Evolutionary conservation across 1,284 basidiomycete genomes (phyloP).

Genomic region (Afroboletus lepidellus): DNA sequence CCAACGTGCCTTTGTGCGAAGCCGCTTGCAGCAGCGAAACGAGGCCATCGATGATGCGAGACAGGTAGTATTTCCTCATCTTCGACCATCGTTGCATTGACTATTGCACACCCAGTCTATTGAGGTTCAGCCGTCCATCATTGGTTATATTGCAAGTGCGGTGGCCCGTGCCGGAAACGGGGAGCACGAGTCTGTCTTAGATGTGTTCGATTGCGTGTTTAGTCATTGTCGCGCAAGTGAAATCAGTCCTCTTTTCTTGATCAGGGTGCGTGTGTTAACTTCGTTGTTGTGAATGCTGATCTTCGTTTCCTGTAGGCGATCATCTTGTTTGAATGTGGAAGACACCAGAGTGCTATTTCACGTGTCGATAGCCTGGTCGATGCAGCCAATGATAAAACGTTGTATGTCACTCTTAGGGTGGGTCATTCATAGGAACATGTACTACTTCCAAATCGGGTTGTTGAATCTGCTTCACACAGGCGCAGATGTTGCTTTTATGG

Average conservation of each 20-base stretch:
- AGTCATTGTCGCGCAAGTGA: not conserved
- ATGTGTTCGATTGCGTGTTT: not conserved
- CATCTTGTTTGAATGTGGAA: not conserved
- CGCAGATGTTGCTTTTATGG: not conserved
- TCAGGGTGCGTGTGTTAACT: not conserved
- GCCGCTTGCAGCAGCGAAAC: not conserved
- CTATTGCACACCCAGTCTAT: not conserved
- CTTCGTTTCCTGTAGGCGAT: not conserved
- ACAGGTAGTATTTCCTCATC: not conserved
- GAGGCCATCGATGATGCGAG: not conserved
- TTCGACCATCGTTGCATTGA: not conserved
- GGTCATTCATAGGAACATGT: not conserved
- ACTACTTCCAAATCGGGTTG: too few species aligned
- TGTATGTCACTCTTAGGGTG: not conserved
- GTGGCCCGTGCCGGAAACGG: not conserved
- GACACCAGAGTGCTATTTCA: not conserved
- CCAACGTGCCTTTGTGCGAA: not conserved
- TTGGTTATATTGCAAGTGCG: not conserved
- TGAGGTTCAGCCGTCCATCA: not conserved
- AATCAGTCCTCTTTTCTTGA: not conserved
- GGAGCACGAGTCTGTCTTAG: not conserved
- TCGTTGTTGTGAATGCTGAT: not conserved
- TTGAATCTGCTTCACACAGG: too few species aligned
- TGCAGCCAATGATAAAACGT: not conserved
- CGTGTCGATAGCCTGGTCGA: not conserved